These are phyloP conservation scores for Boletus edulis DNA, from an alignment of 768 basidiomycete species.

Conservation along the genomic window DNA sequence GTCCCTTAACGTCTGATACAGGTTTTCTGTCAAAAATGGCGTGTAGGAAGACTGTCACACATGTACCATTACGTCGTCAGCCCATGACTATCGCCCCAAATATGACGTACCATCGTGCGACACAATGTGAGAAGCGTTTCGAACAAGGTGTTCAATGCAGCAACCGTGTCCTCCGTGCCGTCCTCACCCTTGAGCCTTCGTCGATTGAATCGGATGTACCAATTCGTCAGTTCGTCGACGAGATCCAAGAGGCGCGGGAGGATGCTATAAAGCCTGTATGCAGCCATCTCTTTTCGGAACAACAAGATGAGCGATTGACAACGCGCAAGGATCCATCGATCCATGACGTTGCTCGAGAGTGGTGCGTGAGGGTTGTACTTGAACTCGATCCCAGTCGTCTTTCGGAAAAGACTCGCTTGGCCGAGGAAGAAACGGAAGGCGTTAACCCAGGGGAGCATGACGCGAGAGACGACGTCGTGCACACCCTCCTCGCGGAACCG, in stretches of 20 bases:
- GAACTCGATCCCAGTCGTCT: slow-evolving; percentile 74
- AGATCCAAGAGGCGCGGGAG: slow-evolving; percentile 92
- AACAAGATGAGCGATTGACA: slow-evolving; percentile 94
- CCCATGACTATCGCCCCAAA: neutral
- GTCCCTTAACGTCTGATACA: slow-evolving; percentile 87
- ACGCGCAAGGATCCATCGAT: slow-evolving; percentile 96
- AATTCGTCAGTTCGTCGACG: slow-evolving; percentile 95
- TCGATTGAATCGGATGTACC: slow-evolving; percentile 99
- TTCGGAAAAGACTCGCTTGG: slow-evolving; percentile 86
- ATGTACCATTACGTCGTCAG: neutral
- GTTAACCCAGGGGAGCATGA: slow-evolving; percentile 97
- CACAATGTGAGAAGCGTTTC: slow-evolving; percentile 94
- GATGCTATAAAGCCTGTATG: slow-evolving; percentile 96
- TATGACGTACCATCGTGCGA: slow-evolving; percentile 77
- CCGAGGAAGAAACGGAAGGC: slow-evolving; percentile 99
- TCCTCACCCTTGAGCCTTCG: slow-evolving; percentile 94
- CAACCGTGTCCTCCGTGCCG: slow-evolving; percentile 79
- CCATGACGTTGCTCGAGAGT: slow-evolving; percentile 92
- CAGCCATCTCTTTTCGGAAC: slow-evolving; percentile 93
- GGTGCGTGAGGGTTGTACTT: slow-evolving; percentile 84
- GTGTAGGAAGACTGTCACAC: slow-evolving; percentile 86
- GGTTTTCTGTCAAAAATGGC: slow-evolving; percentile 94
- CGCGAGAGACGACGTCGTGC: slow-evolving; percentile 93
- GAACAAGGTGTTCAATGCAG: slow-evolving; percentile 93
- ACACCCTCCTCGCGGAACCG: slow-evolving; percentile 99